Conservation (phyloP, 768 basidiomycete genomes). For the Termitomyces sp. region DNA sequence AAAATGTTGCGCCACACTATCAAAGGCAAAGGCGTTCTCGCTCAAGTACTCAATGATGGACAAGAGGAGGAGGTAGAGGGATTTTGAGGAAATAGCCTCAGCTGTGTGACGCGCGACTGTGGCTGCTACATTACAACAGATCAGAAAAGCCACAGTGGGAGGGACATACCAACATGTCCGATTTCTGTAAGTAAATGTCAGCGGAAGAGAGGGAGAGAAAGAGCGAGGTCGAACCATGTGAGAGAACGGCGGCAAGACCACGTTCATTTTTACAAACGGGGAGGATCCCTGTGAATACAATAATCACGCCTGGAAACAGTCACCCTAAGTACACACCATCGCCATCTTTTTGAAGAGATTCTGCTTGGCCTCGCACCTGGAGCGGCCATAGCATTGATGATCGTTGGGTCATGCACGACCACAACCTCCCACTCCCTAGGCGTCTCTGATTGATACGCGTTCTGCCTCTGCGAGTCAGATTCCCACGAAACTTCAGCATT, state of each 20-base stretch:
- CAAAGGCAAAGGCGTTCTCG: constrained; percentile 45
- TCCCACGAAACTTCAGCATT: constrained; percentile 23
- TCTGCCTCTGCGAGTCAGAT: constrained; percentile 22
- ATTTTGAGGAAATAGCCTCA: constrained; percentile 46
- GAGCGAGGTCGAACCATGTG: constrained; percentile 57
- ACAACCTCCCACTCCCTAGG: constrained; percentile 57
- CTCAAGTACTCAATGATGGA: constrained; percentile 36
- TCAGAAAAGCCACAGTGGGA: not conserved
- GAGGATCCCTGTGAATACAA: constrained; percentile 88
- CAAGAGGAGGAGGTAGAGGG: constrained; percentile 33
- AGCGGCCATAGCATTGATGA: constrained; percentile 73
- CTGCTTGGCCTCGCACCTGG: constrained; percentile 40
- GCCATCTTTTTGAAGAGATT: not conserved
- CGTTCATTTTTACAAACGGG: constrained; percentile 73
- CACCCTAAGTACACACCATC: not conserved
- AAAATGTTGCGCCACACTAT: constrained; percentile 35
- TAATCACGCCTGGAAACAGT: constrained; percentile 51
- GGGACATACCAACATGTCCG: constrained; percentile 58
- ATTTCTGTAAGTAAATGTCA: constrained; percentile 46
- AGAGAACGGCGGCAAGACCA: constrained; percentile 77
- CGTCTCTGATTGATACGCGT: constrained; percentile 18
- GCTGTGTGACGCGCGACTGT: constrained; percentile 40
- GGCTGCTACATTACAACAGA: not conserved
- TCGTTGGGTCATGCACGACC: constrained; percentile 66
- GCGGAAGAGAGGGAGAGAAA: not conserved